Evolutionary conservation across 106 monocot species (phyloP), one percentile per base, ranked within the genome.

Genomic region (Cymbidium sinense): DNA sequence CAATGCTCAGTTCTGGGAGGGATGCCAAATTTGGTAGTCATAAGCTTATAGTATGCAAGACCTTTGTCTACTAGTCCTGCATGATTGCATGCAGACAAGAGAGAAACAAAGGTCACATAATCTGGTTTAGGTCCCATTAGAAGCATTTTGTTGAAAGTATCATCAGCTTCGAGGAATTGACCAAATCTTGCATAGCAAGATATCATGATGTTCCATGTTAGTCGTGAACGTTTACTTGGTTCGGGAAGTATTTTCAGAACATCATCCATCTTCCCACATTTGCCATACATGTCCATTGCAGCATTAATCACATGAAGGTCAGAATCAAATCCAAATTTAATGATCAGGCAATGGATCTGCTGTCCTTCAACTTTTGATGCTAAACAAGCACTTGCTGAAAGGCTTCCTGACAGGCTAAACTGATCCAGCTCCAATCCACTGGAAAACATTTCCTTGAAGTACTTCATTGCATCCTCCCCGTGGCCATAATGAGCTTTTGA

Each of bases 221-320:
- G 70, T 35, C 78, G 80, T 20, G 82, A 81, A 23, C 89, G 81
- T 3, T 43, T 18, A 17, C 41, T 54, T 37, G 75, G 79, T 27
- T 77, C 80, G 61, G 91, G 89, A 77, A 93, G 64, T 50, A 91
- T 21, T 74, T 93, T 90, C 43, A 89, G n/a, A 70, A 85, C 75
- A 64, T 85, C 85, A 71, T 89, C 86, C 85, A 96, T 80, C 72
- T 83, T 81, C 18, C 96, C 96, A 79, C 89, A 86, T 83, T 96
- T 96, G 7, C 87, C 85, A 61, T 96, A 96, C 96, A 96, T 96
- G 77, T 96, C 96, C 93, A 96, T 91, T 31, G 86, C 78, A 55
- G 93, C 84, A 84, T 93, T 96, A 13, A 41, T 51, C 11, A 91
- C 91, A 69, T 89, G 77, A 52, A 82, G 61, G 72, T 90, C 82